Percentiles rank a stretch among this genome's conserved stretches.
Evolutionary conservation across 495 filamentous ascomycete species (phyloP).

Genomic region (Chaetomium fimeti): DNA sequence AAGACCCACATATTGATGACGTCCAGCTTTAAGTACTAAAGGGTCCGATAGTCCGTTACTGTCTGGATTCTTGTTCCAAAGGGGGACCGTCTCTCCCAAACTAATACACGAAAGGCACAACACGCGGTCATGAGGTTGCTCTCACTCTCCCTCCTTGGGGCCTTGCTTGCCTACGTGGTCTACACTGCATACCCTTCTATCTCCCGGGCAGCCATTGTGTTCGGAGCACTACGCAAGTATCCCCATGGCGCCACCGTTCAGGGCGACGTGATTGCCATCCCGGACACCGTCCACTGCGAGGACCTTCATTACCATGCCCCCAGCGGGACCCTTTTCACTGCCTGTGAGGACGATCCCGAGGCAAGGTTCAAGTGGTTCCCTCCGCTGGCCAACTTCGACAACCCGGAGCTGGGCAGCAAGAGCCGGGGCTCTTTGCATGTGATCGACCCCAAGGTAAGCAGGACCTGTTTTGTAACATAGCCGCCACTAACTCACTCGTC

Average conservation of each 20-base stretch:
- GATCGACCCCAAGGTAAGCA: slow-evolving; percentile 52
- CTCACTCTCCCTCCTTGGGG: slow-evolving; percentile 25
- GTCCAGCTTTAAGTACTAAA: neutral
- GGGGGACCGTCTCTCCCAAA: neutral
- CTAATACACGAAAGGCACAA: neutral
- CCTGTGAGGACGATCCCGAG: slow-evolving; percentile 51
- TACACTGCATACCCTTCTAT: slow-evolving; percentile 20
- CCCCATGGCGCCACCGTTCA: slow-evolving; percentile 18
- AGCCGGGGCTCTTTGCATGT: slow-evolving; percentile 53
- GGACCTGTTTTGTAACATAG: neutral
- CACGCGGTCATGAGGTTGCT: slow-evolving; percentile 21
- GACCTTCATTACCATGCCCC: slow-evolving; percentile 58
- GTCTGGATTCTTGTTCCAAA: too few relatives aligned
- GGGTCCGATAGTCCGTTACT: neutral
- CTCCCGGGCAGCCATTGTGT: slow-evolving; percentile 21
- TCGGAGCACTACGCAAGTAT: slow-evolving; percentile 32
- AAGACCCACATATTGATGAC: too few relatives aligned
- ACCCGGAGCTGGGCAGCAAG: slow-evolving; percentile 30
- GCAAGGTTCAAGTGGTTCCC: slow-evolving; percentile 59
- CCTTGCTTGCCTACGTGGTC: slow-evolving; percentile 23
- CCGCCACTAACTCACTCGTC: neutral
- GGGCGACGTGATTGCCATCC: slow-evolving; percentile 39
- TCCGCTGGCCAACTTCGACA: slow-evolving; percentile 43
- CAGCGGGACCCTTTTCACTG: slow-evolving; percentile 54
- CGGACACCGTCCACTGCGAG: slow-evolving; percentile 57